Percentiles rank a stretch among this genome's conserved stretches.
phyloP scores from a whole-genome alignment of 805 yeast species.

The Wickerhamiella occidentalis region DNA sequence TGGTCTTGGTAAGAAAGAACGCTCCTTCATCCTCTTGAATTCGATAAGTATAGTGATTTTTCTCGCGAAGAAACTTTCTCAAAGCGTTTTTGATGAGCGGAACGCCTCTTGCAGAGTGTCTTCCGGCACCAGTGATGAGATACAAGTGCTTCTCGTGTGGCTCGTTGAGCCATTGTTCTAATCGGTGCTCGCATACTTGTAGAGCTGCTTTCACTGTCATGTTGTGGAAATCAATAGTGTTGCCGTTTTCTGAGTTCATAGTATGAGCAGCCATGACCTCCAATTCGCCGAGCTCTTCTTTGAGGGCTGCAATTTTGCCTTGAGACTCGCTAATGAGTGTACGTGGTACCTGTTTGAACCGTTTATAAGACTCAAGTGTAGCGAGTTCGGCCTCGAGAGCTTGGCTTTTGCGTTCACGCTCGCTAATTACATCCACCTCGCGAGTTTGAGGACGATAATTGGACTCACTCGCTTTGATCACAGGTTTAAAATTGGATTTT shows the following conservation, averaged over 20 bases:
- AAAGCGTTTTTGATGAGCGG: constrained; percentile 16
- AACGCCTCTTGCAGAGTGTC: constrained; percentile 15
- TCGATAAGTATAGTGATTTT: background rate
- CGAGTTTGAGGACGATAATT: background rate
- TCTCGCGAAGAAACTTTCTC: constrained; percentile 10
- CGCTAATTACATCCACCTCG: background rate
- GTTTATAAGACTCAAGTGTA: background rate
- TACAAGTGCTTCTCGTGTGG: background rate
- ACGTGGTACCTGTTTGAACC: background rate
- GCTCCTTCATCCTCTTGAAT: constrained; percentile 8
- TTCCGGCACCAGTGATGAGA: constrained; percentile 18
- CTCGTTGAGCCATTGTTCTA: constrained; percentile 4
- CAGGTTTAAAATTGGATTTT: background rate
- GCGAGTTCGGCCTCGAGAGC: background rate
- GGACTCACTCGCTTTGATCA: background rate
- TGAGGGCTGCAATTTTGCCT: constrained; percentile 1
- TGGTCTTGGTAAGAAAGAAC: background rate
- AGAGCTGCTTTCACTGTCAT: constrained; percentile 14
- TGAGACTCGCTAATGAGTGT: background rate
- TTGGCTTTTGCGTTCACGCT: background rate
- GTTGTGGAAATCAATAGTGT: constrained; percentile 11
- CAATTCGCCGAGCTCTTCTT: constrained; percentile 5
- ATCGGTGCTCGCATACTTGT: constrained; percentile 8
- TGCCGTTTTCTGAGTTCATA: background rate
- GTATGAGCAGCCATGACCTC: constrained; percentile 6